These are phyloP conservation scores for Amoeboaphelidium occidentale DNA, from an alignment of 371 early-diverging fungal genomes.

Conservation along the genomic window DNA sequence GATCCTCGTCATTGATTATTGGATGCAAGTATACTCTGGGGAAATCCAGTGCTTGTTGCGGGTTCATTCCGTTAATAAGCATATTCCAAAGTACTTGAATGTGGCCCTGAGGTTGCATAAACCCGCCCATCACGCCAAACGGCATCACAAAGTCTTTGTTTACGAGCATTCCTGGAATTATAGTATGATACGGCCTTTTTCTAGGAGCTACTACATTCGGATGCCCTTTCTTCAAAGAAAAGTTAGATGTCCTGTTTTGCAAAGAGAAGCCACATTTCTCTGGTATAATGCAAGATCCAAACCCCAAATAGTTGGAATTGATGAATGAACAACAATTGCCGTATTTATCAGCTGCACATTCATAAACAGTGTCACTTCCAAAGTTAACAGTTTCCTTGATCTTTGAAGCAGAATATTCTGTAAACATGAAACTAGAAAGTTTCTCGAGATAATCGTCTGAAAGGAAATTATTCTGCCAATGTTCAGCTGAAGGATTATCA, in stretches of 20 bases:
- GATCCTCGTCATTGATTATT: too few species aligned
- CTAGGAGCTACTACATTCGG: slow-evolving; percentile 38
- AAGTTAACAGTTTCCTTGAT: slow-evolving; percentile 6
- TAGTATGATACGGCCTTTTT: slow-evolving; percentile 70
- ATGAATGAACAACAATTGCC: slow-evolving; percentile 68
- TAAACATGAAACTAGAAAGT: too few species aligned
- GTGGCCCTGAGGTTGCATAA: slow-evolving; percentile 63
- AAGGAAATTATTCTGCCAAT: too few species aligned
- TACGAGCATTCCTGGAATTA: slow-evolving; percentile 44
- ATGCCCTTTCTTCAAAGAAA: slow-evolving; percentile 27
- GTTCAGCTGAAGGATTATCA: too few species aligned
- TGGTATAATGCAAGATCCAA: slow-evolving; percentile 16
- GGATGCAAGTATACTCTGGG: slow-evolving; percentile 34
- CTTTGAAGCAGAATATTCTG: not conserved
- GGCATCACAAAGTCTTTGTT: slow-evolving; percentile 17
- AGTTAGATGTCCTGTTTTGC: slow-evolving; percentile 46
- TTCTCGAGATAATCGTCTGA: too few species aligned
- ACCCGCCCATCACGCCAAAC: slow-evolving; percentile 5
- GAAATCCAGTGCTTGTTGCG: slow-evolving; percentile 42
- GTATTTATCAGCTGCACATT: slow-evolving; percentile 41
- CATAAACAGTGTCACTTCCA: too few species aligned
- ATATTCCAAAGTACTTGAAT: slow-evolving; percentile 47
- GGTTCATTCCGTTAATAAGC: slow-evolving; percentile 22
- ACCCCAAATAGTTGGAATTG: slow-evolving; percentile 12
- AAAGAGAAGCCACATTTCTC: slow-evolving; percentile 38